phyloP scores from a whole-genome alignment of 2,329 filamentous ascomycete genomes.

The Cytospora mali region DNA sequence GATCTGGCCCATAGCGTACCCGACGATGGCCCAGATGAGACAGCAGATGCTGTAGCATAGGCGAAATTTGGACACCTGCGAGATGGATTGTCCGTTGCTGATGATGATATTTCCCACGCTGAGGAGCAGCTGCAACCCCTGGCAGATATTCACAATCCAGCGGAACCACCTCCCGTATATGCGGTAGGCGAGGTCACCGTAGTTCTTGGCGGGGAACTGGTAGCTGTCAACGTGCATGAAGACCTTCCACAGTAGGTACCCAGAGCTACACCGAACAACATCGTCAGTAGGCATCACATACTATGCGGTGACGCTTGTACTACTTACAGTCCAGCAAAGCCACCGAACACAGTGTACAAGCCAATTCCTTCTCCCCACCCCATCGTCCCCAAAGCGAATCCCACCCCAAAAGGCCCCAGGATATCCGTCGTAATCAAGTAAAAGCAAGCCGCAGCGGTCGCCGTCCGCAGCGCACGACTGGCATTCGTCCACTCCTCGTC shows the following conservation, averaged over 20 bases:
- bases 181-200: slow-evolving; percentile 50
- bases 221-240: slow-evolving; percentile 48
- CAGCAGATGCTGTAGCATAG: slow-evolving; percentile 56
- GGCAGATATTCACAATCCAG: slow-evolving; percentile 50
- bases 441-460: slow-evolving; percentile 47
- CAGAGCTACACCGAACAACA: slow-evolving; percentile 27
- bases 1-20: slow-evolving; percentile 56
- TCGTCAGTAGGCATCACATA: neutral
- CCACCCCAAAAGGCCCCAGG: slow-evolving; percentile 45
- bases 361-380: slow-evolving; percentile 43
- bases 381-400: slow-evolving; percentile 32
- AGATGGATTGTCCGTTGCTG: slow-evolving; percentile 54
- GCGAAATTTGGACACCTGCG: slow-evolving; percentile 50
- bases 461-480: slow-evolving; percentile 45
- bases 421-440: slow-evolving; percentile 51
- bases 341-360: slow-evolving; percentile 47
- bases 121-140: slow-evolving; percentile 49
- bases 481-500: slow-evolving; percentile 28
- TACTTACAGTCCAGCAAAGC: slow-evolving; percentile 40
- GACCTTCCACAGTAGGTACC: slow-evolving; percentile 46
- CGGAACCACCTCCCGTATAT: slow-evolving; percentile 46
- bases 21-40: slow-evolving; percentile 50
- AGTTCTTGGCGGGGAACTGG: slow-evolving; percentile 47
- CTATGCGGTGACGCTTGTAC: neutral
- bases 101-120: slow-evolving; percentile 55